Conservation (phyloP, 2,329 filamentous ascomycete genomes). For the Talaromyces marneffei region DNA sequence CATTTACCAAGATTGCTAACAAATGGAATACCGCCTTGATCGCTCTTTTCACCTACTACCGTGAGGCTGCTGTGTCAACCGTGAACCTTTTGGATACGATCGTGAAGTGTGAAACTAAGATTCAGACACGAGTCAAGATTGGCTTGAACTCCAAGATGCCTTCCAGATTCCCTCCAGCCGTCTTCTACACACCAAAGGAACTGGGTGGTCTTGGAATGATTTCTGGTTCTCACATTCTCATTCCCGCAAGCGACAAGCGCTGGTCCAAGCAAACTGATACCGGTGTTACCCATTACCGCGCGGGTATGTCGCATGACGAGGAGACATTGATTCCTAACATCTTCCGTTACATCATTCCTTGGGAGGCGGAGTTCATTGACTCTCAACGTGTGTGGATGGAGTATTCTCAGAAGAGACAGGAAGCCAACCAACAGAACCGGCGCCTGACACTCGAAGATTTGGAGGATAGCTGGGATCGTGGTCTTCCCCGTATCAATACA, state of each 20-base stretch:
- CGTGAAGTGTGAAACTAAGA: slow-evolving; percentile 99
- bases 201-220: slow-evolving; percentile 97
- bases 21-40: slow-evolving; percentile 99
- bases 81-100: slow-evolving; percentile 93
- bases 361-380: slow-evolving; percentile 98
- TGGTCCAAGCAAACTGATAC: slow-evolving; percentile 98
- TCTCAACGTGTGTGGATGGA: slow-evolving; percentile 99
- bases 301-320: slow-evolving; percentile 97
- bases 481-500: slow-evolving; percentile 95
- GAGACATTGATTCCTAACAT: slow-evolving; percentile 98
- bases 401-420: slow-evolving; percentile 94
- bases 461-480: slow-evolving; percentile 97
- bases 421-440: slow-evolving; percentile 95
- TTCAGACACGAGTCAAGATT: slow-evolving; percentile 97
- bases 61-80: slow-evolving; percentile 93
- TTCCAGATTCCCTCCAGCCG: slow-evolving; percentile 92
- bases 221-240: slow-evolving; percentile 94
- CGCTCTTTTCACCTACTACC: slow-evolving; percentile 96
- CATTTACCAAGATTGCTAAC: slow-evolving; percentile 99
- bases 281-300: slow-evolving; percentile 92
- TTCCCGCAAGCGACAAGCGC: slow-evolving; percentile 93
- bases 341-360: slow-evolving; percentile 98
- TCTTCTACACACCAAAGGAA: slow-evolving; percentile 98
- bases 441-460: slow-evolving; percentile 91
- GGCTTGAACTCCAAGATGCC: slow-evolving; percentile 99